Base-by-base conservation (phyloP, 306 rosid species). In the Alnus glutinosa region DNA sequence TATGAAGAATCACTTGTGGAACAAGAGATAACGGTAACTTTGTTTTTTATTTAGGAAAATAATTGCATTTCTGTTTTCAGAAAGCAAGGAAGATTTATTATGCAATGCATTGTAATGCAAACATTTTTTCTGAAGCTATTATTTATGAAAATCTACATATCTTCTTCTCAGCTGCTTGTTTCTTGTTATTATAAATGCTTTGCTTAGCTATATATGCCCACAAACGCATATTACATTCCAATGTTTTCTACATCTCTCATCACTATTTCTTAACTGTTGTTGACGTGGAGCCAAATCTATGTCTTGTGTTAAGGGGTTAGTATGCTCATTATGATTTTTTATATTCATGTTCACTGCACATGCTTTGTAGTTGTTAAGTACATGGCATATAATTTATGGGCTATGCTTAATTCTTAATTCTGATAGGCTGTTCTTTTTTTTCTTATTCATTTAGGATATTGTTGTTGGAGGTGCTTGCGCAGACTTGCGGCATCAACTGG, bases 391-490 rank as follows among this genome's bases (percentile, higher is more conserved):
- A 9, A 10, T 47, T 55, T 63, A 67, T 7, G 10, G 70, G 16
- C 34, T 54, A 51, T 58, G 69, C 44, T 57, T 85, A 55, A 42
- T 39, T 48, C 58, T 73, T 62, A 78, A 75, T 37, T 71, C 66
- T 58, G 32, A 18, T 13, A 51, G 50, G 49, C 4, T 19, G 28
- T 80, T 70, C 69, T 32, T 55, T 75, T 39, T 48, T 66, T 66
- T 58, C 39, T 74, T 75, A 62, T 82, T 61, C 51, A 61, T 71
- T 69, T 77, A 95, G 98, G 98, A 95, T 74, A 86, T 84, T 74
- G 94, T 95, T 85, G 98, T 95, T 76, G 98, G 98, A 10, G 98
- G 89, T 79, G 86, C 90, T 63, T 95, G 98, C 58, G 98, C 98
- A 6, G 98, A 95, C 75, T 81, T 92, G 76, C 90, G 97, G 55